A percentile compares a stretch with the other conserved stretches of the same genome.
Conservation (phyloP, 2,329 filamentous ascomycete genomes). For the Neopestalotiopsis rosae region DNA sequence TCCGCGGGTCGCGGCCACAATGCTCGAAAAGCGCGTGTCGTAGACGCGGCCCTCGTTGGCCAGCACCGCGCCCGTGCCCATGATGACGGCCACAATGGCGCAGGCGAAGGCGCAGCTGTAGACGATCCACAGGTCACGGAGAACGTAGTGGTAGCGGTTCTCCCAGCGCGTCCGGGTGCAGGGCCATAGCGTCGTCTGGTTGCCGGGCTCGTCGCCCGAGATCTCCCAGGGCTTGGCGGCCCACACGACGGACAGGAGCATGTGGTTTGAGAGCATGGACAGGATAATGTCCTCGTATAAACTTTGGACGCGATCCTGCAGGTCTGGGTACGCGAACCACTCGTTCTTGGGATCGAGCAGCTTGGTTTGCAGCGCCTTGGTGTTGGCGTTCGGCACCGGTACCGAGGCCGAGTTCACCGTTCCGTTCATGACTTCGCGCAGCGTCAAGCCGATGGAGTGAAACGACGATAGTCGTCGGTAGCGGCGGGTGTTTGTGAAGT, state of each 20-base stretch:
- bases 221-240: constrained; percentile 34
- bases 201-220: constrained; percentile 29
- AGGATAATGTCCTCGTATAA: constrained; percentile 45
- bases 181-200: constrained; percentile 32
- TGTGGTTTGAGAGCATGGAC: constrained; percentile 41
- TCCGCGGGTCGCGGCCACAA: constrained; percentile 48
- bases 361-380: constrained; percentile 46
- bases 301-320: constrained; percentile 33
- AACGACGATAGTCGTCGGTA: constrained; percentile 42
- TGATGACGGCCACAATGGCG: constrained; percentile 33
- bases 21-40: constrained; percentile 44
- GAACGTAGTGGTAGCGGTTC: constrained; percentile 41
- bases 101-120: constrained; percentile 39
- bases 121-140: constrained; percentile 41
- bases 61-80: constrained; percentile 41
- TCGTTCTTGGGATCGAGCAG: constrained; percentile 43
- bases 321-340: constrained; percentile 35
- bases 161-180: constrained; percentile 37
- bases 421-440: constrained; percentile 41
- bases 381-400: constrained; percentile 32
- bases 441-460: constrained; percentile 39
- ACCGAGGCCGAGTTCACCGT: constrained; percentile 34
- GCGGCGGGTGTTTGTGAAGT: constrained; percentile 21
- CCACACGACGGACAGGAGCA: constrained; percentile 41
- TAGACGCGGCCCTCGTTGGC: constrained; percentile 42